Evolutionary conservation across 306 rosid genomes (phyloP), one percentile per base, ranked within the genome.

Genomic region (Pyrus pyrifolia): DNA sequence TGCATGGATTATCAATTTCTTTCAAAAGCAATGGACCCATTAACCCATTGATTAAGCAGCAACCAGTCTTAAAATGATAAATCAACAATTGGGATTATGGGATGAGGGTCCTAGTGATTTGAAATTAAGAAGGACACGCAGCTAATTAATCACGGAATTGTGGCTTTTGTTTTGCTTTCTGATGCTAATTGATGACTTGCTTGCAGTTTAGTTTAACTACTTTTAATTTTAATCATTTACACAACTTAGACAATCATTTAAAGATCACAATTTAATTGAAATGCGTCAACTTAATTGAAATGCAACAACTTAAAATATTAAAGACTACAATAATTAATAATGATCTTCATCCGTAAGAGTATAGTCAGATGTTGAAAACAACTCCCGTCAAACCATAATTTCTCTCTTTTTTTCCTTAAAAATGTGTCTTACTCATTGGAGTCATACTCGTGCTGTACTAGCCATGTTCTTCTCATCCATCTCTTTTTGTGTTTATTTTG

Each of bases 71-170:
- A 63, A 14, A n/a, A 60, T 49, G 30, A 38, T 29, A 25, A 30
- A 63, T 63, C 30, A 63, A 61, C 27, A 13, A 27, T 49, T 27
- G 38, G 33, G 66, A 60, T 60, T 6, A 30, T 21, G 67, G 11
- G 21, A 33, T 55, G 69, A 33, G 46, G 68, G 66, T 61, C 66
- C 66, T 1, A 23, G 22, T 55, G 57, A 25, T 30, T 40, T 23
- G 40, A 59, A 12, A 55, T 55, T 21, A 7, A 55, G 69, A 11
- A 11, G 44, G 59, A 25, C 10, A 8, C 25, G 44, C 44, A 73
- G 69, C 59, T 60, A 73, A 23, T 73, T 61, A 58, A 60, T 42
- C 77, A 73, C 68, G 77, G 60, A 73, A 60, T 61, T 61, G 27
- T 27, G 68, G 69, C 59, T 42, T 73, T 61, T 27, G 61, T 49